Conservation (phyloP, 176 grass and related monocot genomes). For the Otatea glauca region DNA sequence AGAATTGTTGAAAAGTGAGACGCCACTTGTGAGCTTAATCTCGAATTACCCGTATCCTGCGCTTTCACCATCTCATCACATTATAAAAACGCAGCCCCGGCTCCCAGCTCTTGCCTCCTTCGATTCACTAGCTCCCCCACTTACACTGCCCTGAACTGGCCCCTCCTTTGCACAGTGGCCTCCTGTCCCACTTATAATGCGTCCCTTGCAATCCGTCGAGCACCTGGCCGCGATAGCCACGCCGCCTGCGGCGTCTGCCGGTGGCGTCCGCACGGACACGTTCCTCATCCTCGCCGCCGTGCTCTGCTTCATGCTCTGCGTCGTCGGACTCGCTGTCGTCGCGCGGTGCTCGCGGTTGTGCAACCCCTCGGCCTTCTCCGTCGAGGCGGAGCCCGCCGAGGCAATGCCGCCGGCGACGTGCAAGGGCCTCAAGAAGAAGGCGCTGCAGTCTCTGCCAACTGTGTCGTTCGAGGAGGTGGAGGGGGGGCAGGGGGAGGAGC, state of each 20-base stretch:
- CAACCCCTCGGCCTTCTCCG: constrained; percentile 54
- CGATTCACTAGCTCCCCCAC: background rate
- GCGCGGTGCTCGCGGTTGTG: constrained; percentile 60
- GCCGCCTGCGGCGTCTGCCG: background rate
- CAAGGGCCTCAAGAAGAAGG: constrained; percentile 62
- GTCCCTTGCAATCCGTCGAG: constrained; percentile 29
- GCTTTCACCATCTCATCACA: background rate
- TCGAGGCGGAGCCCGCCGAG: background rate
- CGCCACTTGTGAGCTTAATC: background rate
- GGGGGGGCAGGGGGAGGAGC: background rate
- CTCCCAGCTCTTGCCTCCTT: background rate
- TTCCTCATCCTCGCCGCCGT: constrained; percentile 65
- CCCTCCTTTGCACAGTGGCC: background rate
- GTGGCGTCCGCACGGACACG: constrained; percentile 57
- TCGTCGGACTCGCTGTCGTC: constrained; percentile 72
- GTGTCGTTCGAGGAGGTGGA: constrained; percentile 32
- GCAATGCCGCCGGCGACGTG: background rate
- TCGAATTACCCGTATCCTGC: background rate
- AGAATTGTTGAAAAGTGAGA: background rate
- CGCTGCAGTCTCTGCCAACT: constrained; percentile 60
- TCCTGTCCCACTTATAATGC: background rate
- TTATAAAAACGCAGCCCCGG: constrained; percentile 26
- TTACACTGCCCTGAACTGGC: constrained; percentile 21
- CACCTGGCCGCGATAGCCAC: constrained; percentile 24
- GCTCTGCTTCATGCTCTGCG: constrained; percentile 72